A percentile compares a stretch with the other conserved stretches of the same genome.
phyloP scores from a whole-genome alignment of 805 yeast genomes.

The Wickerhamiella occidentalis region DNA sequence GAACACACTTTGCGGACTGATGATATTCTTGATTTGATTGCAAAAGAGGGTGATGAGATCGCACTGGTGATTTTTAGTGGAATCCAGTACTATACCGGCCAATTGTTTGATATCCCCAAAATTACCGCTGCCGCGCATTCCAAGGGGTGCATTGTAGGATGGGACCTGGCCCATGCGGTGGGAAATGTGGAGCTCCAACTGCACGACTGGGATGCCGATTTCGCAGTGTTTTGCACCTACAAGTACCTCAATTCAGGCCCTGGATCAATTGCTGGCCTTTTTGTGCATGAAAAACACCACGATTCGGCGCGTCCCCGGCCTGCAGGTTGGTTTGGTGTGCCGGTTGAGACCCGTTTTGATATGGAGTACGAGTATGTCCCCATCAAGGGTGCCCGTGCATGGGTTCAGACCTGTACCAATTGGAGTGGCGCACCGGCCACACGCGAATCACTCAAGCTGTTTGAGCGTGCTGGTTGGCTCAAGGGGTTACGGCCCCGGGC shows the following conservation, averaged over 20 bases:
- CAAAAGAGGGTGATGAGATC: conserved; percentile 43
- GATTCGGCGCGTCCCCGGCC: conserved; percentile 46
- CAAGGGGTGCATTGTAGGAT: conserved; percentile 47
- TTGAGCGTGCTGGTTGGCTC: conserved; percentile 53
- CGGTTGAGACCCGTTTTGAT: conserved; percentile 52
- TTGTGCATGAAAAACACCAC: conserved; percentile 45
- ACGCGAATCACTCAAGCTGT: conserved; percentile 50
- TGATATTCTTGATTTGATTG: conserved; percentile 47
- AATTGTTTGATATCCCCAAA: conserved; percentile 57
- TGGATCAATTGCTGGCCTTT: conserved; percentile 83
- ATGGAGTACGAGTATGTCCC: conserved; percentile 75
- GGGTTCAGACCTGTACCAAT: conserved; percentile 81
- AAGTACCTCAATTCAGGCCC: conserved; percentile 89
- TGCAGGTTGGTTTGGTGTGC: conserved; percentile 98
- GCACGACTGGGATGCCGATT: conserved; percentile 86
- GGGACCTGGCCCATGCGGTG: conserved; percentile 93
- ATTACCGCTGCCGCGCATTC: conserved; percentile 57
- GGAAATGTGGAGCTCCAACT: conserved; percentile 70
- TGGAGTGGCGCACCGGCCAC: conserved; percentile 74
- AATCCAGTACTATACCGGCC: conserved; percentile 87
- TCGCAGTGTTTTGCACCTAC: conserved; percentile 91
- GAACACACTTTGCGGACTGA: conserved; percentile 48
- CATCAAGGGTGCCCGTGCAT: conserved; percentile 74
- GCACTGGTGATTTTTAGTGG: conserved; percentile 78
- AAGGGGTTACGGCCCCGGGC: conserved; percentile 44